Percentiles rank a stretch among this genome's conserved stretches.
These are phyloP conservation scores for Colletotrichum karsti DNA, from an alignment of 2,329 filamentous ascomycete genomes.

Conservation along the genomic window DNA sequence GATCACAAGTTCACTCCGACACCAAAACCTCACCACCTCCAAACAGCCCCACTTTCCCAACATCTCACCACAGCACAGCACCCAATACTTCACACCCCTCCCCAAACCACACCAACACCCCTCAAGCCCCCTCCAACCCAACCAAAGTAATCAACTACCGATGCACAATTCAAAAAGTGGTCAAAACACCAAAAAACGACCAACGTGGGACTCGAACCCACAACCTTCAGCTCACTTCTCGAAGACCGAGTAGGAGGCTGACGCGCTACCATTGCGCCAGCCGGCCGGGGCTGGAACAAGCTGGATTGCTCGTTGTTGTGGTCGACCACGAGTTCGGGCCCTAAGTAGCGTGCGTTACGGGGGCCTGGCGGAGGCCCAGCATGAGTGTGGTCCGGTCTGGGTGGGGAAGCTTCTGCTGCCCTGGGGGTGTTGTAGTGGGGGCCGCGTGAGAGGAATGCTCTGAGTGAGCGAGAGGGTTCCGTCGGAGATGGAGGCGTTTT, in stretches of 20 bases:
- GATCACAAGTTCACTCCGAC: no score
- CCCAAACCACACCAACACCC: no score
- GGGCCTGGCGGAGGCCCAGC: no score
- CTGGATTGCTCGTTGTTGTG: neutral
- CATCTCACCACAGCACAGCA: no score
- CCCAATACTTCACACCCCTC: no score
- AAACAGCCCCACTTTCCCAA: no score
- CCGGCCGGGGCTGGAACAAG: slow-evolving; percentile 6
- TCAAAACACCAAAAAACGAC: neutral
- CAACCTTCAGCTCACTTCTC: slow-evolving; percentile 21
- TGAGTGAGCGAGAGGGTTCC: no score
- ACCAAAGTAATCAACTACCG: no score
- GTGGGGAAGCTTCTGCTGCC: no score
- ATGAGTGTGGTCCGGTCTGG: neutral
- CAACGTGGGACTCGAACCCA: slow-evolving; percentile 31
- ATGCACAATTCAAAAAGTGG: neutral
- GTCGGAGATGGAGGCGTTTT: no score
- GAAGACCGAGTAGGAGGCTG: slow-evolving; percentile 22
- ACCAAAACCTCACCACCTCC: no score
- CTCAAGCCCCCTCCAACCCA: neutral
- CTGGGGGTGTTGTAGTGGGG: neutral
- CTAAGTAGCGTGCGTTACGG: neutral
- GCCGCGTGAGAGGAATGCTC: no score
- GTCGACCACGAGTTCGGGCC: rapidly evolving
- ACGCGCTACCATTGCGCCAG: slow-evolving; percentile 30